Percentiles rank a stretch among this genome's conserved stretches.
Evolutionary conservation across 2,329 filamentous ascomycete species (phyloP).

Genomic region (Epicoccum sorghinum): DNA sequence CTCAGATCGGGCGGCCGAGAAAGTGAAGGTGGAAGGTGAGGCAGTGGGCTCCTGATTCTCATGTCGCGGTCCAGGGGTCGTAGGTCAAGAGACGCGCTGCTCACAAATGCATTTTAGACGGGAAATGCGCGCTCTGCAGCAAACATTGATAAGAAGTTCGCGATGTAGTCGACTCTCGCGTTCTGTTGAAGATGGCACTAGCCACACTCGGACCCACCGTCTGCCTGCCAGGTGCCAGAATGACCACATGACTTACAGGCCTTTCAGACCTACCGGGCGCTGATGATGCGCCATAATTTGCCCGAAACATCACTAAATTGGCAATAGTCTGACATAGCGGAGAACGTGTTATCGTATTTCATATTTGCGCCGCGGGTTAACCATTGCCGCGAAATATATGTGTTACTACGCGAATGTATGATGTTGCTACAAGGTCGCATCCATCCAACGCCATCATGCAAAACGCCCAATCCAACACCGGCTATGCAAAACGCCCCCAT

Average conservation of each 20-base stretch:
- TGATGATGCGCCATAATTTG: not conserved
- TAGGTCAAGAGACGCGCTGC: constrained; percentile 18
- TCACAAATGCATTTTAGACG: constrained; percentile 1
- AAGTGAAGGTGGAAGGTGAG: constrained; percentile 27
- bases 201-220: constrained; percentile 12
- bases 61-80: constrained; percentile 22
- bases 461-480: constrained; percentile 19
- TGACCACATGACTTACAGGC: constrained; percentile 31
- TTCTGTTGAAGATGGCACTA: constrained; percentile 17
- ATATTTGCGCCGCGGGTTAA: not conserved
- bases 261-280: constrained; percentile 1
- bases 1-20: constrained; percentile 27
- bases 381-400: not conserved
- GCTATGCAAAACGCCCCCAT: constrained; percentile 15
- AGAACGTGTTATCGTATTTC: not conserved
- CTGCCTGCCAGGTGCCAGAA: constrained; percentile 7
- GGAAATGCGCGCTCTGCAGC: constrained; percentile 8
- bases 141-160: not conserved
- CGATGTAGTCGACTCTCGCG: constrained; percentile 2
- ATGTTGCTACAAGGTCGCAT: constrained; percentile 21
- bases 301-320: not conserved
- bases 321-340: not conserved
- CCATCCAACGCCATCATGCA: constrained; percentile 12
- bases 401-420: constrained; percentile 8
- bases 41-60: constrained; percentile 10